Base-by-base conservation (phyloP, 2,329 filamentous ascomycete species). In the Aschersonia sp. region DNA sequence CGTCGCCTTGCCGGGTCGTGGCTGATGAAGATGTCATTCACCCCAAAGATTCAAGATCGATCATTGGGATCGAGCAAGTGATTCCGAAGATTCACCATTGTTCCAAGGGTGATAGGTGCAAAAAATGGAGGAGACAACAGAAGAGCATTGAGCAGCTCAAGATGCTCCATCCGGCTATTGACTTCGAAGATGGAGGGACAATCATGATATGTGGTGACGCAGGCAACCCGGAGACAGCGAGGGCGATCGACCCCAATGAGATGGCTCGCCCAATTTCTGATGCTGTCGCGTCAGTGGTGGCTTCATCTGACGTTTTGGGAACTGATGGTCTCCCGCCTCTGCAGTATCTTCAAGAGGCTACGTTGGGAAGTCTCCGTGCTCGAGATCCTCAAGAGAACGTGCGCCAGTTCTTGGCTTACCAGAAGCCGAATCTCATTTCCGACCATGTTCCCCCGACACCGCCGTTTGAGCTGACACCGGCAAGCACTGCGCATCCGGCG, bases 361-460 rank as follows among this genome's bases (percentile, higher is more conserved):
- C 73, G 41, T 79, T 95, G 12, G 78, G 80, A 49, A 79, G 73
- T 52, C 61, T 95, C 32, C 74, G 84, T 58, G 70, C 72, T 14
- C 76, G 84, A 47, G 88, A 95, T 59, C 85, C 89, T 5, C 89
- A 94, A 62, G 89, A 95, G 66, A 94, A 90, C 56, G 87, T 97
- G 37, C 82, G 86, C 58, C 87, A 94, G 54, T 97, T 95, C 65
- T 75, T 97, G 47, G 78, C 78, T 59, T 89, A 95, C 61, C 90
- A 97, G 62, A 82, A 84, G 39, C 53, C 62, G 60, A 73, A 76
- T 48, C 52, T 51, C 6, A 55, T 56, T 37, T 56, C 54, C 42
- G 69, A 69, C 51, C 76, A 82, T 47, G 74, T 84, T n/a, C 77
- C 79, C 6, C 77, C 77, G 7, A 82, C 82, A 6, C 83, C 84